Conservation (phyloP, 2,329 filamentous ascomycete genomes). For the Fusarium chlamydosporum region DNA sequence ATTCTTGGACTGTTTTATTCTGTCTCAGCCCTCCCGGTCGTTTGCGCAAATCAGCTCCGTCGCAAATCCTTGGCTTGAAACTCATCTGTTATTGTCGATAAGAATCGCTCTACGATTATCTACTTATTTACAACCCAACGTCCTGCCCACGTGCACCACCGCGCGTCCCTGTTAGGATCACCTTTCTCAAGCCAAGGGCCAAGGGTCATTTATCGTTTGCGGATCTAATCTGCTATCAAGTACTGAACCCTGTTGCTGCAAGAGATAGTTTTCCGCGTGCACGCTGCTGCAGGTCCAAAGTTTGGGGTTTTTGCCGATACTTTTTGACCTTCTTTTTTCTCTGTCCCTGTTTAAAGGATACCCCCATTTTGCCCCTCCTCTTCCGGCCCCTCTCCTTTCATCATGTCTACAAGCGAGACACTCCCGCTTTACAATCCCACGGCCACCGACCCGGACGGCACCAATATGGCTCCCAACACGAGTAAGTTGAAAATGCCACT, state of each 20-base stretch:
- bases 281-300: constrained; percentile 32
- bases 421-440: constrained; percentile 53
- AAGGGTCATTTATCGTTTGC: constrained; percentile 19
- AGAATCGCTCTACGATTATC: constrained; percentile 27
- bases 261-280: constrained; percentile 23
- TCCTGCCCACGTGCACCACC: constrained; percentile 40
- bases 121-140: constrained; percentile 9
- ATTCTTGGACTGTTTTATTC: constrained; percentile 30
- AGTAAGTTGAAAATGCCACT: constrained; percentile 46
- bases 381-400: constrained; percentile 48
- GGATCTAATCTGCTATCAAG: constrained; percentile 11
- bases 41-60: constrained; percentile 36
- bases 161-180: constrained; percentile 34
- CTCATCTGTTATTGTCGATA: constrained; percentile 41
- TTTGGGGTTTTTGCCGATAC: constrained; percentile 30
- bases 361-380: constrained; percentile 46
- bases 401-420: constrained; percentile 53
- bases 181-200: constrained; percentile 17
- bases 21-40: constrained; percentile 38
- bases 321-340: constrained; percentile 26
- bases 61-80: constrained; percentile 38
- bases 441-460: constrained; percentile 47
- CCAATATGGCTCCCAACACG: constrained; percentile 55
- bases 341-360: constrained; percentile 42
- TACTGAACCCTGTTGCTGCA: constrained; percentile 17